Percentiles rank a stretch among this genome's conserved stretches.
phyloP scores from a whole-genome alignment of 345 rosid genomes.

The Citrus trifoliata region DNA sequence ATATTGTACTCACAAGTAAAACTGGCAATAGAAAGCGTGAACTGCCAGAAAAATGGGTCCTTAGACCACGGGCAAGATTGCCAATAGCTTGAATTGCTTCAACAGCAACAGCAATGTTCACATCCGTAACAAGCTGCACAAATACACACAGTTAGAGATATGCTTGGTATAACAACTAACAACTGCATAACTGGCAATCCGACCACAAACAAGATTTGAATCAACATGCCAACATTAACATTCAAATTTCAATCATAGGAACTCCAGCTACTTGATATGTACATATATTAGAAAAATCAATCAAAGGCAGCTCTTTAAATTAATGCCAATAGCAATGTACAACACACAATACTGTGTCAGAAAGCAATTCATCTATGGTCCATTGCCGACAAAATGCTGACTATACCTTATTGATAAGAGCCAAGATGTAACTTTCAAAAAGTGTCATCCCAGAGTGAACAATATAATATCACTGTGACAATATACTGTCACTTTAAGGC shows the following conservation, averaged over 20 bases:
- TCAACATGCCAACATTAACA: neutral
- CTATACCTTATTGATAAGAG: neutral
- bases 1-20: slow-evolving; percentile 69
- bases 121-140: slow-evolving; percentile 90
- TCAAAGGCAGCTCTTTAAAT: neutral
- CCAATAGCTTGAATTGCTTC: slow-evolving; percentile 98
- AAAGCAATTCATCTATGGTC: neutral
- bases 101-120: slow-evolving; percentile 95
- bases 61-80: slow-evolving; percentile 86
- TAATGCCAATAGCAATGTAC: neutral
- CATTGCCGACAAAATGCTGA: neutral
- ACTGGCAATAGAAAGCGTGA: slow-evolving; percentile 86
- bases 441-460: neutral
- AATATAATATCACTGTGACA: neutral
- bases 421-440: neutral
- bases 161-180: neutral
- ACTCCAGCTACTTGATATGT: neutral
- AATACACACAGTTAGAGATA: slow-evolving; percentile 10
- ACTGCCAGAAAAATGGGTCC: slow-evolving; percentile 86
- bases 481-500: neutral
- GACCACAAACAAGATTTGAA: neutral
- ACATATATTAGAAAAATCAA: neutral
- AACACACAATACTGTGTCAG: neutral
- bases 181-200: neutral
- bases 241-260: neutral